Conservation (phyloP, 345 rosid species). For the Populus tremula region DNA sequence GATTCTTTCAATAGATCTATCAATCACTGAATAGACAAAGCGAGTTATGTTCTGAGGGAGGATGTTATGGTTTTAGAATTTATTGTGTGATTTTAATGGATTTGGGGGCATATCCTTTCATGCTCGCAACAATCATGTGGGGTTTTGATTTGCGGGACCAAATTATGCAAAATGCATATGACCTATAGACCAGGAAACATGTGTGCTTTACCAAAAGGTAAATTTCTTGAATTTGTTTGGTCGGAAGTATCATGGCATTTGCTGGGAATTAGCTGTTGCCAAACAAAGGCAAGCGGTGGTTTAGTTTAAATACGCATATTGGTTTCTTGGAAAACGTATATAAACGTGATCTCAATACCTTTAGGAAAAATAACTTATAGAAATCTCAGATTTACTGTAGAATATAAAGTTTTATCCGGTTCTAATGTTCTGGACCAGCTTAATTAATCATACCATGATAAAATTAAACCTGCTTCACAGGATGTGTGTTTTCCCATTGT, state of each 20-base stretch:
- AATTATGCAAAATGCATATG: background rate
- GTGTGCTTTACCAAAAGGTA: background rate
- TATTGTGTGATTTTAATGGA: background rate
- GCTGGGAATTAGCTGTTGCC: background rate
- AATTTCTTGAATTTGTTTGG: background rate
- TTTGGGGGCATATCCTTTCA: background rate
- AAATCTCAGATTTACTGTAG: background rate
- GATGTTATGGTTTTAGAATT: background rate
- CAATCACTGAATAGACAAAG: background rate
- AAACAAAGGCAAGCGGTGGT: background rate
- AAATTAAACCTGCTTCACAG: background rate
- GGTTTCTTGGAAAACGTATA: background rate
- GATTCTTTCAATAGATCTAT: background rate
- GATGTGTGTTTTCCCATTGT: background rate
- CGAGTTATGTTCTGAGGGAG: background rate
- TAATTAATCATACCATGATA: background rate
- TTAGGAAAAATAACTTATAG: background rate
- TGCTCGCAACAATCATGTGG: background rate
- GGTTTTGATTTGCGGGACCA: background rate
- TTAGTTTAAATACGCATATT: background rate
- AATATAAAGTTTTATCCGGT: background rate
- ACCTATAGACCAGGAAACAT: background rate
- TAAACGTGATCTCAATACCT: background rate
- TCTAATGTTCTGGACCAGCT: background rate
- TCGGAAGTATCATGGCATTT: background rate